phyloP scores from a whole-genome alignment of 2,329 filamentous ascomycete genomes.

The Botrytis elliptica region DNA sequence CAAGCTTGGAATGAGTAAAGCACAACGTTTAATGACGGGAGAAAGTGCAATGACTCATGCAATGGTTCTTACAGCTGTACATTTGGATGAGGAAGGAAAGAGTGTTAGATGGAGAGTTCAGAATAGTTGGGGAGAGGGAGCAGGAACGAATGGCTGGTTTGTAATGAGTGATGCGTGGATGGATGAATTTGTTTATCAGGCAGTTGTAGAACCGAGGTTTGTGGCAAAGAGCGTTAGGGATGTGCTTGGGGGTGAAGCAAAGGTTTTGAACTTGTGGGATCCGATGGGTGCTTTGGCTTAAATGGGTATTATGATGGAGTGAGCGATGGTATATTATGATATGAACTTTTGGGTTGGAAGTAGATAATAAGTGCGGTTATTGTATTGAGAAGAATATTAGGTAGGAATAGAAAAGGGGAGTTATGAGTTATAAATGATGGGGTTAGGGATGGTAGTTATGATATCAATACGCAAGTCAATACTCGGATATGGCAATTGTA shows the following conservation, averaged over 20 bases:
- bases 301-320: neutral
- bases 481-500: neutral
- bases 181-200: slow-evolving; percentile 82
- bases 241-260: slow-evolving; percentile 67
- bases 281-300: slow-evolving; percentile 73
- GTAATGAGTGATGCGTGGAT: slow-evolving; percentile 84
- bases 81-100: slow-evolving; percentile 65
- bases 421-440: neutral
- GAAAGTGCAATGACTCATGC: slow-evolving; percentile 88
- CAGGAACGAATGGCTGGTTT: slow-evolving; percentile 79
- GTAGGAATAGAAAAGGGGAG: neutral
- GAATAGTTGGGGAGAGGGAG: slow-evolving; percentile 74
- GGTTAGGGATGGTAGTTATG: neutral
- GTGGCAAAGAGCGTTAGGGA: slow-evolving; percentile 65
- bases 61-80: slow-evolving; percentile 87
- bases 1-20: slow-evolving; percentile 70
- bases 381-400: neutral
- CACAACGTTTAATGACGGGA: slow-evolving; percentile 67
- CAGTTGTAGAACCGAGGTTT: slow-evolving; percentile 73
- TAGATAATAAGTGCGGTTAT: neutral
- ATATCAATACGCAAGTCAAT: neutral
- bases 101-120: slow-evolving; percentile 80
- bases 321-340: neutral
- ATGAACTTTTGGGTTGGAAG: neutral
- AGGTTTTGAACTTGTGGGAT: slow-evolving; percentile 75